phyloP scores from a whole-genome alignment of 2,329 filamentous ascomycete genomes.

The Monilinia aucupariae region DNA sequence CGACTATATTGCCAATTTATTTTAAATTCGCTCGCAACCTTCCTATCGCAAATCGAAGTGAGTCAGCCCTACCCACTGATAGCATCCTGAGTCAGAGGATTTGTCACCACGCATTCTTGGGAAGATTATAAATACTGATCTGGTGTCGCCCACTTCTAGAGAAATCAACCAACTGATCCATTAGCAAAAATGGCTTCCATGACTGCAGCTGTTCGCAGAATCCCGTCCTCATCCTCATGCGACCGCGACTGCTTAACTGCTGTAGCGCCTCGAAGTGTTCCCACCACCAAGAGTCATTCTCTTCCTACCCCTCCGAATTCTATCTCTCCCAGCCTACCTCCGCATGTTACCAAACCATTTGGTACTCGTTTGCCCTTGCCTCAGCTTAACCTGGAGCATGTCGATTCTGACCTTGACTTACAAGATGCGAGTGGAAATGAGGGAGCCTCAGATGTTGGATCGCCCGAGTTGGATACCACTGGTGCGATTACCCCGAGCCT shows the following conservation, averaged over 20 bases:
- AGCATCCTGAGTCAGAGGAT: constrained; percentile 4
- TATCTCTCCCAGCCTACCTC: constrained; percentile 80
- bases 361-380: constrained; percentile 35
- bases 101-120: constrained; percentile 20
- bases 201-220: constrained; percentile 60
- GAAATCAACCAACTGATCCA: constrained; percentile 30
- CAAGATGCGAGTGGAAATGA: constrained; percentile 46
- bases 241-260: constrained; percentile 66
- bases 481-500: constrained; percentile 80
- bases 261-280: constrained; percentile 62
- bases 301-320: constrained; percentile 92
- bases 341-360: constrained; percentile 70
- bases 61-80: constrained; percentile 28
- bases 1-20: constrained; percentile 28
- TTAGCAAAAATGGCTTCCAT: constrained; percentile 54
- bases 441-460: constrained; percentile 25
- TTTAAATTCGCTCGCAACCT: constrained; percentile 26
- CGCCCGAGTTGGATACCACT: constrained; percentile 56
- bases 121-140: constrained; percentile 23
- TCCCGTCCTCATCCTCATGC: constrained; percentile 53
- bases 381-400: constrained; percentile 48
- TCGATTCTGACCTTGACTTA: constrained; percentile 85
- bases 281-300: constrained; percentile 48
- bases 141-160: constrained; percentile 32
- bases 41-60: constrained; percentile 35